phyloP scores from a whole-genome alignment of 2,329 filamentous ascomycete genomes.

The Epichloe sibirici region DNA sequence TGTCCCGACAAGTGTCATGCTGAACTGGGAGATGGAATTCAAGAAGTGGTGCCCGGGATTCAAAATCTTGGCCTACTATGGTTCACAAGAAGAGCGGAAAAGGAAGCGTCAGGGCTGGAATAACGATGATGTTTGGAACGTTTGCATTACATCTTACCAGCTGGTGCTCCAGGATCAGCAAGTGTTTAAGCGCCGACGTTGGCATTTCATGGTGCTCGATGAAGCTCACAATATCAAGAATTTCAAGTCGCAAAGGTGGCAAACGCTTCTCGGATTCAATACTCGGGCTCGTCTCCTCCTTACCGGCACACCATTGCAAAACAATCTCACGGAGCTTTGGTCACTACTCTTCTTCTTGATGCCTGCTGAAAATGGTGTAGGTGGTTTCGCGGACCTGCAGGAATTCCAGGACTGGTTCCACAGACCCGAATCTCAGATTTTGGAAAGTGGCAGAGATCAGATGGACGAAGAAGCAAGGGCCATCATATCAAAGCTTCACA shows the following conservation, averaged over 20 bases:
- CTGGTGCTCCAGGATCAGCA: slow-evolving; percentile 88
- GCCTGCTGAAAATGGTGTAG: slow-evolving; percentile 76
- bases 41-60: slow-evolving; percentile 98
- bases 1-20: slow-evolving; percentile 94
- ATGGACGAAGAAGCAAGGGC: slow-evolving; percentile 89
- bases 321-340: slow-evolving; percentile 95
- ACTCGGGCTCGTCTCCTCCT: slow-evolving; percentile 77
- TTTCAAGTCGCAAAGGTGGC: slow-evolving; percentile 95
- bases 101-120: slow-evolving; percentile 88
- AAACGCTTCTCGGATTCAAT: slow-evolving; percentile 86
- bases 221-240: slow-evolving; percentile 99
- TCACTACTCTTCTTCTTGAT: slow-evolving; percentile 93
- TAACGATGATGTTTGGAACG: slow-evolving; percentile 88
- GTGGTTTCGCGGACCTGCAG: slow-evolving; percentile 85
- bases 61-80: slow-evolving; percentile 96
- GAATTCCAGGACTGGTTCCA: slow-evolving; percentile 96
- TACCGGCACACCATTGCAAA: slow-evolving; percentile 91
- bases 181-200: slow-evolving; percentile 80
- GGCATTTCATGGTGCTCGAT: slow-evolving; percentile 97
- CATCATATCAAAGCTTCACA: slow-evolving; percentile 87
- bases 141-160: slow-evolving; percentile 95
- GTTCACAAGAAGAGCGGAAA: slow-evolving; percentile 82
- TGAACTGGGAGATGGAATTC: slow-evolving; percentile 99
- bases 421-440: slow-evolving; percentile 87
- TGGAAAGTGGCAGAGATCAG: slow-evolving; percentile 86